phyloP scores from a whole-genome alignment of 2,329 filamentous ascomycete species.

The Talaromyces sp. region DNA sequence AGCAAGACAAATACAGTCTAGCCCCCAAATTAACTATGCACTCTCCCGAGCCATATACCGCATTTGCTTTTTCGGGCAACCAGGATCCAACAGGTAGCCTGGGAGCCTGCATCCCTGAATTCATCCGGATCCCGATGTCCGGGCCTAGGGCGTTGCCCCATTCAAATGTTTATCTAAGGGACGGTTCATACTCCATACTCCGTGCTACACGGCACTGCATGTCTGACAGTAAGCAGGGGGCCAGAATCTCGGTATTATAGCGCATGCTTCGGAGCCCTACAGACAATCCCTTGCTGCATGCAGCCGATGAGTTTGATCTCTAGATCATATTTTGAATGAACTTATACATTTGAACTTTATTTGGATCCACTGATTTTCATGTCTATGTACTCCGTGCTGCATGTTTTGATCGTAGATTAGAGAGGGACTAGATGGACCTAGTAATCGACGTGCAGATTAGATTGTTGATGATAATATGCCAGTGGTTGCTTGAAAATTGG shows the following conservation, averaged over 20 bases:
- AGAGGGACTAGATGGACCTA: too few relatives aligned
- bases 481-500: too few relatives aligned
- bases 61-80: background rate
- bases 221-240: conserved; percentile 23
- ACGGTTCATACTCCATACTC: background rate
- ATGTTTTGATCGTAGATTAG: too few relatives aligned
- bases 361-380: background rate
- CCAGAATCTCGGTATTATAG: conserved; percentile 7
- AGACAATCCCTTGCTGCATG: conserved; percentile 17
- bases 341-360: background rate
- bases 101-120: background rate
- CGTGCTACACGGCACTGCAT: conserved; percentile 6
- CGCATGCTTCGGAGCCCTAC: conserved; percentile 12
- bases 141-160: too few relatives aligned
- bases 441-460: too few relatives aligned
- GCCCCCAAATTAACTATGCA: background rate
- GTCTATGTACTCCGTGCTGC: background rate
- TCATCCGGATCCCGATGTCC: background rate
- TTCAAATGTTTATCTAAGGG: background rate
- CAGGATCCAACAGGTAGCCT: background rate
- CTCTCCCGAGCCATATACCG: background rate
- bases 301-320: conserved; percentile 4
- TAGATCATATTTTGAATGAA: conserved; percentile 8
- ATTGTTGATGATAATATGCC: too few relatives aligned
- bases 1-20: background rate